Conservation (phyloP, 495 filamentous ascomycete genomes). For the Hypoxylon subgilvum region DNA sequence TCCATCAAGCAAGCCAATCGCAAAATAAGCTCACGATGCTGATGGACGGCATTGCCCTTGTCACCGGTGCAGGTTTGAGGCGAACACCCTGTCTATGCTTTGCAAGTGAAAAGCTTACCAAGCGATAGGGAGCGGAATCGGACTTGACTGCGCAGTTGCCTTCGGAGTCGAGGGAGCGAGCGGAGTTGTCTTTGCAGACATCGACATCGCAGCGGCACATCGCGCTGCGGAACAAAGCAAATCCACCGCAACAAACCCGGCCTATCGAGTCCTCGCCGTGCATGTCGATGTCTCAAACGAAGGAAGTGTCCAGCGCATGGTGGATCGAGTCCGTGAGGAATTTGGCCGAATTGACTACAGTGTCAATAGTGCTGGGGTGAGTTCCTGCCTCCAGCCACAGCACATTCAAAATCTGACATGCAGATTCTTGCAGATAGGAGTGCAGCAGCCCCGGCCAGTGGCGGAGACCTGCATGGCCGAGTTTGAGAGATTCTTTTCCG, state of each 20-base stretch:
- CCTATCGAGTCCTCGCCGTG: conserved; percentile 34
- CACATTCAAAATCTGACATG: too few species aligned
- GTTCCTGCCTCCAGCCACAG: too few species aligned
- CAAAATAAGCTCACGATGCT: too few species aligned
- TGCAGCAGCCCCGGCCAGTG: background rate
- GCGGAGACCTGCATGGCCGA: background rate
- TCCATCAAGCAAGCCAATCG: too few species aligned
- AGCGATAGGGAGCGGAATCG: conserved; percentile 39
- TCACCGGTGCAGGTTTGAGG: too few species aligned
- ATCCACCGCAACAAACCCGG: conserved; percentile 31
- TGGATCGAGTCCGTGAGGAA: conserved; percentile 17
- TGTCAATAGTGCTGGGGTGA: conserved; percentile 47
- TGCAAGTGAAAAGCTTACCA: too few species aligned
- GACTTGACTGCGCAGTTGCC: conserved; percentile 35
- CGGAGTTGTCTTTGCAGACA: conserved; percentile 47
- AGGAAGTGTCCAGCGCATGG: conserved; percentile 35
- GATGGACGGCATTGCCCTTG: too few species aligned
- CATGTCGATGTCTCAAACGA: conserved; percentile 42
- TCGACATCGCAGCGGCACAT: conserved; percentile 35
- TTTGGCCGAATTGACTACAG: conserved; percentile 46
- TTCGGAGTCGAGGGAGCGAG: conserved; percentile 42
- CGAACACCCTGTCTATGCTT: too few species aligned
- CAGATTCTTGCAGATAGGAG: too few species aligned
- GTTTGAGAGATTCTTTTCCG: background rate
- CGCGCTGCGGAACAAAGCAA: conserved; percentile 31